These are phyloP conservation scores for Eucalyptus grandis DNA, from an alignment of 345 rosid species.

Conservation along the genomic window DNA sequence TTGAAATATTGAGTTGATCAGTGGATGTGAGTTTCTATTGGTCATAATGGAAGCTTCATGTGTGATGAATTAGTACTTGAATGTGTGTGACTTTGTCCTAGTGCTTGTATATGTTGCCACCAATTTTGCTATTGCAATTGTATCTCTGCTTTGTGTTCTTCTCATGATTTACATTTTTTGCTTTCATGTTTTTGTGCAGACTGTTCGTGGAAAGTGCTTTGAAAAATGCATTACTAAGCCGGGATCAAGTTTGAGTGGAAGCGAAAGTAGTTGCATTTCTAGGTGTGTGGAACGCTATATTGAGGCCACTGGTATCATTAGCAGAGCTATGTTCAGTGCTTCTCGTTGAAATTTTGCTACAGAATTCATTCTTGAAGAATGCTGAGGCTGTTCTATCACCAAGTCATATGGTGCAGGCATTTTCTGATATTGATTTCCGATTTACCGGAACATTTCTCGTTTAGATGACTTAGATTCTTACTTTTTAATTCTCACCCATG, in stretches of 20 bases:
- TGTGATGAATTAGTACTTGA: neutral
- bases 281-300: slow-evolving; percentile 97
- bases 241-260: slow-evolving; percentile 78
- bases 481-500: neutral
- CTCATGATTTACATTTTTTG: neutral
- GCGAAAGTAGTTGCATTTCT: slow-evolving; percentile 92
- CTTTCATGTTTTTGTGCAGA: slow-evolving; percentile 19
- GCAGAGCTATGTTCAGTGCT: slow-evolving; percentile 48
- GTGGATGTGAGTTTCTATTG: neutral
- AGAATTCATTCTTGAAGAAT: neutral
- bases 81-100: neutral
- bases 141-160: neutral
- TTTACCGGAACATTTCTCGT: neutral
- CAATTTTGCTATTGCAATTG: neutral
- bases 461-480: neutral
- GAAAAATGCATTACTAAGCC: slow-evolving; percentile 86
- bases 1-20: neutral
- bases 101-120: neutral
- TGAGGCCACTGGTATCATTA: slow-evolving; percentile 80
- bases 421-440: neutral
- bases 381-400: neutral
- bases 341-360: slow-evolving; percentile 21
- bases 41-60: neutral
- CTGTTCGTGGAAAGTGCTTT: slow-evolving; percentile 76
- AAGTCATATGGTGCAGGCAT: neutral